phyloP scores from a whole-genome alignment of 2,329 filamentous ascomycete genomes.

The Dactylonectria estremocensis region DNA sequence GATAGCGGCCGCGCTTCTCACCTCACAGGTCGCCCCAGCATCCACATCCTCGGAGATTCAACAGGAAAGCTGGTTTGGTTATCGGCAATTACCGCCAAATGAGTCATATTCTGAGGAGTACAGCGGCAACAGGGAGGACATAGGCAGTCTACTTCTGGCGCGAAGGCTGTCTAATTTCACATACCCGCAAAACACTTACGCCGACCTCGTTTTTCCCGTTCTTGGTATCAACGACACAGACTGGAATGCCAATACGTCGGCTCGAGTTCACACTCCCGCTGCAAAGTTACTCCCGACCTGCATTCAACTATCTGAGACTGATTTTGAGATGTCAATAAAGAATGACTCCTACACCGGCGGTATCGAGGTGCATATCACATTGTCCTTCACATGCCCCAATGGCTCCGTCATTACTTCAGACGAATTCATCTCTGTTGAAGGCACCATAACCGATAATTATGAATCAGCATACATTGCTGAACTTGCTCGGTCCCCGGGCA shows the following conservation, averaged over 20 bases:
- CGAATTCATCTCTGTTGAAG: no score
- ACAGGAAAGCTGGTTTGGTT: neutral
- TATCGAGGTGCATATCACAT: neutral
- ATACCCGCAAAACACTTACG: slow-evolving; percentile 1
- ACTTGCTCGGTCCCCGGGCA: neutral
- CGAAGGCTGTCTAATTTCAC: slow-evolving; percentile 1
- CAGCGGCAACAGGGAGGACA: neutral
- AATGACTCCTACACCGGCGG: neutral
- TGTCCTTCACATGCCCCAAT: neutral
- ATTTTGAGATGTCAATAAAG: neutral
- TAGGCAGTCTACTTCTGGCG: neutral
- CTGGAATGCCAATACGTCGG: neutral
- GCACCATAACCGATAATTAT: neutral
- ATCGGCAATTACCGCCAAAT: neutral
- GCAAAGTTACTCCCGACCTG: slow-evolving; percentile 3
- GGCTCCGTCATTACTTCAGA: neutral
- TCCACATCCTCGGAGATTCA: neutral
- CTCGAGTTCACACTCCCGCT: neutral
- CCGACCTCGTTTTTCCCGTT: neutral
- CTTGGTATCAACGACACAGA: neutral
- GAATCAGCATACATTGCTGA: neutral
- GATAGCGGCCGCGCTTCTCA: neutral
- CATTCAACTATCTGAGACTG: neutral
- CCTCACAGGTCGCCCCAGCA: neutral
- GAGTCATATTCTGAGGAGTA: neutral